phyloP scores from a whole-genome alignment of 2,329 filamentous ascomycete species.

The Cladophialophora exuberans region DNA sequence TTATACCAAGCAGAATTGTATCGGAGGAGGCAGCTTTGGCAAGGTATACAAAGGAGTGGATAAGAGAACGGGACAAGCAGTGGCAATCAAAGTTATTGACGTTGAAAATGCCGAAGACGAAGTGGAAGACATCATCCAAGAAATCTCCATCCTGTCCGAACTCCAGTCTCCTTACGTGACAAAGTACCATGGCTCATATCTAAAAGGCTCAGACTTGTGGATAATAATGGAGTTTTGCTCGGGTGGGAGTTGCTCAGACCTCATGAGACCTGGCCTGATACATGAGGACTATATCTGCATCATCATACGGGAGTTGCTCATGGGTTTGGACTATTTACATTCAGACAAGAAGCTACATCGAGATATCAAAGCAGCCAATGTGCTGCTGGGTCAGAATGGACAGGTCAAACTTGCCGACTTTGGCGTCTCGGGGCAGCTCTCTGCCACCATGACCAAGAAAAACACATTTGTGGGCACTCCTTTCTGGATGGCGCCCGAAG shows the following conservation, averaged over 20 bases:
- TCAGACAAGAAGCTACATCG: constrained; percentile 94
- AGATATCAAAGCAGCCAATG: constrained; percentile 96
- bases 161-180: constrained; percentile 96
- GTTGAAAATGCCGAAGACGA: constrained; percentile 99
- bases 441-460: constrained; percentile 99
- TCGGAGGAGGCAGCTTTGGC: constrained; percentile 95
- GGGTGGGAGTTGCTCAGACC: constrained; percentile 90
- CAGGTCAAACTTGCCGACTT: constrained; percentile 98
- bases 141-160: constrained; percentile 96
- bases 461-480: constrained; percentile 98
- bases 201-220: constrained; percentile 95
- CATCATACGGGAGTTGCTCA: constrained; percentile 84
- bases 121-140: constrained; percentile 98
- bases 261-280: constrained; percentile 91
- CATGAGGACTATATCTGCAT: constrained; percentile 97
- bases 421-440: constrained; percentile 92
- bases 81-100: constrained; percentile 98
- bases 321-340: constrained; percentile 91
- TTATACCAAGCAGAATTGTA: constrained; percentile 91
- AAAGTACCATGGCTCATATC: constrained; percentile 95
- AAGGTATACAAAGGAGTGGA: constrained; percentile 99
- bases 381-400: constrained; percentile 83
- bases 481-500: constrained; percentile 99
- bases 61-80: constrained; percentile 87
- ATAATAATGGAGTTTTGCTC: constrained; percentile 99